Conservation (phyloP, 2,329 filamentous ascomycete genomes). For the Pseudophaeomoniella oleicola region DNA sequence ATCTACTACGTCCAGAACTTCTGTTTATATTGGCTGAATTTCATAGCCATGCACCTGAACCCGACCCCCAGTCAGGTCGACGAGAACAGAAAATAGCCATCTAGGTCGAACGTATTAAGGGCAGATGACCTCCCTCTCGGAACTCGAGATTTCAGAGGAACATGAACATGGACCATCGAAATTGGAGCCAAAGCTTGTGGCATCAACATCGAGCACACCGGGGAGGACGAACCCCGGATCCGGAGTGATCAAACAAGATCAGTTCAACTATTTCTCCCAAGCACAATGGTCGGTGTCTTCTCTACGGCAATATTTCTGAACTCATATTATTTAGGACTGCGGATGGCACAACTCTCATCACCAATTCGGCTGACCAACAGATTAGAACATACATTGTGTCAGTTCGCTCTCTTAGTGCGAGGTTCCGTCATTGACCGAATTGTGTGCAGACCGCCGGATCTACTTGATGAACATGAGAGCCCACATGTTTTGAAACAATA, state of each 20-base stretch:
- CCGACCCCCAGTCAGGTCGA: too few relatives aligned
- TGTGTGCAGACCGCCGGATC: conserved; percentile 27
- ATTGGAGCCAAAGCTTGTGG: not conserved
- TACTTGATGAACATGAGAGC: conserved; percentile 24
- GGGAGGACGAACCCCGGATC: too few relatives aligned
- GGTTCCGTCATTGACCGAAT: too few relatives aligned
- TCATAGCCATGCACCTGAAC: too few relatives aligned
- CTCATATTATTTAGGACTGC: too few relatives aligned
- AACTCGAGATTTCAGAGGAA: not conserved
- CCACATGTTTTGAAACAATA: conserved; percentile 29
- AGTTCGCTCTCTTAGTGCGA: conserved; percentile 7
- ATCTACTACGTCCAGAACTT: too few relatives aligned
- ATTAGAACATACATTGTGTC: conserved; percentile 41
- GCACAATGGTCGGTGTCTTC: conserved; percentile 26
- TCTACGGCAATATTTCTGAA: too few relatives aligned
- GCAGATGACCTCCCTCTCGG: too few relatives aligned
- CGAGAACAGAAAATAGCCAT: too few relatives aligned
- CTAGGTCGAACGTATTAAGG: too few relatives aligned
- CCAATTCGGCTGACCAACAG: conserved; percentile 34
- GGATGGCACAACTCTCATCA: conserved; percentile 44
- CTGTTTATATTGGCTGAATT: too few relatives aligned
- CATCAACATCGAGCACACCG: not conserved
- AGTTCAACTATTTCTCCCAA: conserved; percentile 27
- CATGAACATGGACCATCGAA: too few relatives aligned
- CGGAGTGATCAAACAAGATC: conserved; percentile 1